Percentiles rank a stretch among this genome's conserved stretches.
These are phyloP conservation scores for Oryza coarctata DNA, from an alignment of 176 grass and related monocot species.

Conservation along the genomic window DNA sequence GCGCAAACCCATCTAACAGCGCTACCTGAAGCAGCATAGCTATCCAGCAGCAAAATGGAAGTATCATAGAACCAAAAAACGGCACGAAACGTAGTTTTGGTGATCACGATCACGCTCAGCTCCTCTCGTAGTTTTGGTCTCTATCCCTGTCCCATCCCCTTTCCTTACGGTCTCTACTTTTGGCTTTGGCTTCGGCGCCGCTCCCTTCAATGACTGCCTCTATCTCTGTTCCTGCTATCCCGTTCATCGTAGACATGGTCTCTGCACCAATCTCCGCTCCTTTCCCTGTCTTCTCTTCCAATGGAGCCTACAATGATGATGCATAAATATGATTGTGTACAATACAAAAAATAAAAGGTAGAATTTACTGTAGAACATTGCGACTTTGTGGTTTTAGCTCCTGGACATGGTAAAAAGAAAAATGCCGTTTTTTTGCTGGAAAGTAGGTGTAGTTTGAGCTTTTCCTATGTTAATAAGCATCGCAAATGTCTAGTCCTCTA, in stretches of 20 bases:
- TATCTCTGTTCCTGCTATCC: constrained; percentile 54
- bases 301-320: constrained; percentile 27
- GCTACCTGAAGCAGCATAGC: neutral
- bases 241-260: constrained; percentile 35
- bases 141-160: constrained; percentile 55
- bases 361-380: too few relatives aligned
- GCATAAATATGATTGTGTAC: neutral
- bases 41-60: neutral
- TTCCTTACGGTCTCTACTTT: constrained; percentile 58
- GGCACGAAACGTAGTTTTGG: neutral
- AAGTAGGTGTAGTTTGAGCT: neutral
- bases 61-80: constrained; percentile 16
- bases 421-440: neutral
- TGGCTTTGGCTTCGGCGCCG: constrained; percentile 49
- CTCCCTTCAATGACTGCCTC: constrained; percentile 49
- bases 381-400: too few relatives aligned
- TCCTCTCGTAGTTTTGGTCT: constrained; percentile 46
- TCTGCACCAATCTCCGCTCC: constrained; percentile 49
- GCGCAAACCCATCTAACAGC: neutral
- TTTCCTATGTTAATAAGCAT: neutral
- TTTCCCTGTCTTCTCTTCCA: constrained; percentile 48
- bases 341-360: neutral
- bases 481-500: neutral
- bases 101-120: constrained; percentile 41
- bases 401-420: neutral